Percentiles rank a stretch among this genome's conserved stretches.
These are phyloP conservation scores for Murraya paniculata DNA, from an alignment of 345 rosid genomes.

Conservation along the genomic window DNA sequence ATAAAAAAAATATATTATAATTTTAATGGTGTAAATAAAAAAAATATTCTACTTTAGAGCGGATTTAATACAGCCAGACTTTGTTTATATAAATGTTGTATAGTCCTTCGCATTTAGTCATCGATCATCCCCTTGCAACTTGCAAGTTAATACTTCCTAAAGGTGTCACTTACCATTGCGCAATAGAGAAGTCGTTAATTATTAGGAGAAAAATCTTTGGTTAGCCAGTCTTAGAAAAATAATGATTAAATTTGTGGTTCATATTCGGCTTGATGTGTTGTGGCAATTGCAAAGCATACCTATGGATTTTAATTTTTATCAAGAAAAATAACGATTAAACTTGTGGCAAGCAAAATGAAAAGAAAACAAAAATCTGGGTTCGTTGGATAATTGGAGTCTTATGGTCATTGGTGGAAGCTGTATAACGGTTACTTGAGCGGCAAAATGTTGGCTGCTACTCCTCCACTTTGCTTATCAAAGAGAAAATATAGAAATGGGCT, in stretches of 20 bases:
- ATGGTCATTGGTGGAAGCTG: background rate
- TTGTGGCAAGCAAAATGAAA: background rate
- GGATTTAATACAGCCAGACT: no score
- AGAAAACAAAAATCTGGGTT: background rate
- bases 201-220: background rate
- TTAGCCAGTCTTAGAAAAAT: background rate
- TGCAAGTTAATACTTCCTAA: background rate
- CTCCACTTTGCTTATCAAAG: slow-evolving; percentile 1
- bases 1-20: no score
- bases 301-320: background rate
- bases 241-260: background rate
- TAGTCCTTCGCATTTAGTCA: background rate
- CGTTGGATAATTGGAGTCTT: background rate
- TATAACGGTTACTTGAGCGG: background rate
- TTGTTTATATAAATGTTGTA: no score
- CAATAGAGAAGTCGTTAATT: background rate
- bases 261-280: background rate
- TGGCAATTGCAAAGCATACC: background rate
- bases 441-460: slow-evolving; percentile 26
- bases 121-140: background rate
- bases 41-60: no score
- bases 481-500: slow-evolving; percentile 15
- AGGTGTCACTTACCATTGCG: background rate
- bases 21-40: no score
- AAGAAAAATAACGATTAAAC: background rate